Evolutionary conservation across 1,284 basidiomycete genomes (phyloP), one percentile per base, ranked within the genome.

Genomic region (Pyrrhoderma noxium): DNA sequence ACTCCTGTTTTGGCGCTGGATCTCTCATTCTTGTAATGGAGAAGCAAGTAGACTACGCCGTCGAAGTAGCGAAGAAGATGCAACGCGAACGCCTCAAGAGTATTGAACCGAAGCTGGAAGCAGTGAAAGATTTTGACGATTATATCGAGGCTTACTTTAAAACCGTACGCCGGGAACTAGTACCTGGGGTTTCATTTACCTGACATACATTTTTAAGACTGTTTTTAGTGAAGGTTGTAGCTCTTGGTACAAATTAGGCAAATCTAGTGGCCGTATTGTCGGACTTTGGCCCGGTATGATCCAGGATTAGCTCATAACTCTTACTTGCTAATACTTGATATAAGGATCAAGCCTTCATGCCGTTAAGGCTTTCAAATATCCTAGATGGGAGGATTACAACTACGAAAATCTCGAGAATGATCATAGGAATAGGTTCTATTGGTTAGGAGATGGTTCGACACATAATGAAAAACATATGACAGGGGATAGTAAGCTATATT

Each of bases 221-320:
- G 77, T 82, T 1, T 82, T 73, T 59, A 70, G 71, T 31, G 72
- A 74, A 49, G 73, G 75, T 52, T 83, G 81, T 57, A 67, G 72
- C 3, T 78, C 78, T 3, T 85, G 82, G 82, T 84, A 83, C 59
- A 83, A 84, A 61, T 68, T 66, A 39, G 79, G 79, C 3, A 74
- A 74, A 54, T 71, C 72, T 56, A 76, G 80, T 50, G 80, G 81
- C 2, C 69, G 75, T 1, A 67, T 82, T 2, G 69, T 71, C 19
- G 77, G 68, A 0, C 63, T 84, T 3, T 85, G 78, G 77, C 81
- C 80, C 22, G 78, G 79, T 75, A 57, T 5, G 27, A 31, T 31
- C n/a, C n/a, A n/a, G n/a, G n/a, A n/a, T n/a, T n/a, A n/a, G n/a
- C n/a, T n/a, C n/a, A n/a, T n/a, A n/a, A n/a, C 22, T 62, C 48